These are phyloP conservation scores for Suillus bovinus DNA, from an alignment of 768 basidiomycete genomes.

Conservation along the genomic window DNA sequence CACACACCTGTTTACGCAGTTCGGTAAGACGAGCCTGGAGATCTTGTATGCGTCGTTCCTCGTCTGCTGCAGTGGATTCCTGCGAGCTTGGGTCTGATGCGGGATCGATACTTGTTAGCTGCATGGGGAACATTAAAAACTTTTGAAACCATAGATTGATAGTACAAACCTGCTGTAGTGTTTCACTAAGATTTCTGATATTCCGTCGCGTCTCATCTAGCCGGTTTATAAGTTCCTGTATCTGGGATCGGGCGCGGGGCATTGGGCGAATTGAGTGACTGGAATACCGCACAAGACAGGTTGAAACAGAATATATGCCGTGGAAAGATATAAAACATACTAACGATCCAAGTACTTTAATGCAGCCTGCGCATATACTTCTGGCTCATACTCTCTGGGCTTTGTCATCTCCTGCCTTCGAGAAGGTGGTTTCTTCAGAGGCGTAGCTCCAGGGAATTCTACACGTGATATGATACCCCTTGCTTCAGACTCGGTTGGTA, in stretches of 20 bases:
- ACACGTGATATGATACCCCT: constrained; percentile 56
- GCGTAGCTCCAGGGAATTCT: constrained; percentile 71
- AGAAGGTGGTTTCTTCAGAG: constrained; percentile 49
- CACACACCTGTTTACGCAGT: constrained; percentile 38
- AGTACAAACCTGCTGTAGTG: constrained; percentile 38
- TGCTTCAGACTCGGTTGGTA: constrained; percentile 33
- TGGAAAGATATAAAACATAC: constrained; percentile 43
- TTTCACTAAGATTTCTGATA: constrained; percentile 36
- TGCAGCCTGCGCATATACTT: constrained; percentile 75
- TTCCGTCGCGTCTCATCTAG: constrained; percentile 38
- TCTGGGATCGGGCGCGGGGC: constrained; percentile 48
- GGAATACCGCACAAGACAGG: constrained; percentile 34
- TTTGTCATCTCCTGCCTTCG: constrained; percentile 38
- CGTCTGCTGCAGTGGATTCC: constrained; percentile 34
- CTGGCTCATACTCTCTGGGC: constrained; percentile 59
- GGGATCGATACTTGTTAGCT: constrained; percentile 19
- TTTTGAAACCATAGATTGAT: background rate
- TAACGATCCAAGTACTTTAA: constrained; percentile 77
- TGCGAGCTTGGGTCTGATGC: constrained; percentile 24
- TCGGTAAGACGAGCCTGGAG: constrained; percentile 44
- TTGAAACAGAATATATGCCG: background rate
- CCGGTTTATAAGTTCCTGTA: constrained; percentile 38
- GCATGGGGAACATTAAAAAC: constrained; percentile 4
- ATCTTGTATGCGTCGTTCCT: constrained; percentile 44
- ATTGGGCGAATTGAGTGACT: constrained; percentile 49